These are phyloP conservation scores for Trichomonascaceae sp. DNA, from an alignment of 1,139 yeast genomes.

Conservation along the genomic window DNA sequence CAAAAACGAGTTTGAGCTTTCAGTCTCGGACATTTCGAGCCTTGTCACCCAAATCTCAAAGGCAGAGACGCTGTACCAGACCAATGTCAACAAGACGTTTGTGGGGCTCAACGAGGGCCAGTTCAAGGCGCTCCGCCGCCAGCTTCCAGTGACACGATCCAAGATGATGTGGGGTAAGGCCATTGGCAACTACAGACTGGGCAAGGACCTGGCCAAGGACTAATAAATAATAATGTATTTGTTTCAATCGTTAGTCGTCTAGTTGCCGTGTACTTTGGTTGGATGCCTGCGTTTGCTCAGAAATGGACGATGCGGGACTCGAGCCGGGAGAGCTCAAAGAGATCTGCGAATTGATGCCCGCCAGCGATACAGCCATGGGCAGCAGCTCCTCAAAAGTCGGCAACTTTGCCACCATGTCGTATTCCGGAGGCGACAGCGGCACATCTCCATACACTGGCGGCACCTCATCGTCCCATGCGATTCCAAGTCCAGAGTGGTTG, in stretches of 20 bases:
- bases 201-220: slow-evolving; percentile 59
- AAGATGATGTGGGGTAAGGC: slow-evolving; percentile 94
- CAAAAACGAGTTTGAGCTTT: slow-evolving; percentile 28
- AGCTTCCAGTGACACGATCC: slow-evolving; percentile 81
- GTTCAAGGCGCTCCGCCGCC: slow-evolving; percentile 78
- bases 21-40: slow-evolving; percentile 16
- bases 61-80: slow-evolving; percentile 51
- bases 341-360: slow-evolving; percentile 9
- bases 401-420: slow-evolving; percentile 26
- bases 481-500: slow-evolving; percentile 89
- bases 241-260: neutral
- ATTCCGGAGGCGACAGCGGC: slow-evolving; percentile 77
- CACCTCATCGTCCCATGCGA: slow-evolving; percentile 98
- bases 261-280: neutral
- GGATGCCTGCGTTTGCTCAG: neutral
- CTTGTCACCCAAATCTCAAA: slow-evolving; percentile 41
- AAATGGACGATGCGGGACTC: too few relatives aligned
- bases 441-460: slow-evolving; percentile 93
- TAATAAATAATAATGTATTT: neutral
- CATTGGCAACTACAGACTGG: slow-evolving; percentile 77
- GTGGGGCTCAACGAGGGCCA: slow-evolving; percentile 61
- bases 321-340: slow-evolving; percentile 5
- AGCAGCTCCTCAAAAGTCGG: slow-evolving; percentile 22
- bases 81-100: slow-evolving; percentile 49
- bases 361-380: slow-evolving; percentile 8